A percentile compares a stretch with the other conserved stretches of the same genome.
Conservation (phyloP, 768 basidiomycete genomes). For the Lactifluus subvellereus region DNA sequence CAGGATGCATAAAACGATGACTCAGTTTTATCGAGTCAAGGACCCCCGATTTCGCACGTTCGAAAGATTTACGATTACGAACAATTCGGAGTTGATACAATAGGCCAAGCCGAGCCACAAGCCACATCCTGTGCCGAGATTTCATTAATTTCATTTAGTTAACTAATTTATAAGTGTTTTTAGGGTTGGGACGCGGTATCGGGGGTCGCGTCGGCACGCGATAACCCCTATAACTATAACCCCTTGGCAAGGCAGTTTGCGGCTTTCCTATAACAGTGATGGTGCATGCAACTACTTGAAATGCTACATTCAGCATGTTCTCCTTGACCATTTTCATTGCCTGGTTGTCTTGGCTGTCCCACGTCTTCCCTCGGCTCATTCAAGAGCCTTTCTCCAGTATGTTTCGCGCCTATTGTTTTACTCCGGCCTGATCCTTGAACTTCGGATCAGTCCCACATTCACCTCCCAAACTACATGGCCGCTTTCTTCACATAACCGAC, state of each 20-base stretch:
- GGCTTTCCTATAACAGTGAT: background rate
- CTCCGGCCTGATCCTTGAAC: background rate
- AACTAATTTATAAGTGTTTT: background rate
- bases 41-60: constrained; percentile 22
- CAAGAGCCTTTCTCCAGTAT: constrained; percentile 19
- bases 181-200: background rate
- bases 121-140: background rate
- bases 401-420: background rate
- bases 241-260: background rate
- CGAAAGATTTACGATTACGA: constrained; percentile 13
- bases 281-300: background rate
- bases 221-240: background rate
- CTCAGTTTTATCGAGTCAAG: constrained; percentile 11
- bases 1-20: background rate
- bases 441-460: constrained; percentile 2
- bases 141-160: background rate
- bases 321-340: background rate
- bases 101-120: constrained; percentile 2
- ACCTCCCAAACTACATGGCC: constrained; percentile 50
- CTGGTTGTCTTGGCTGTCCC: constrained; percentile 2
- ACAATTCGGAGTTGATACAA: background rate
- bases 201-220: background rate
- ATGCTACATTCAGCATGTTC: constrained; percentile 14
- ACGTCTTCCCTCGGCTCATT: constrained; percentile 2
- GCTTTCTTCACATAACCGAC: constrained; percentile 80